phyloP scores from a whole-genome alignment of 352 stramenopile species.

The Phytopythium mirpurense region DNA sequence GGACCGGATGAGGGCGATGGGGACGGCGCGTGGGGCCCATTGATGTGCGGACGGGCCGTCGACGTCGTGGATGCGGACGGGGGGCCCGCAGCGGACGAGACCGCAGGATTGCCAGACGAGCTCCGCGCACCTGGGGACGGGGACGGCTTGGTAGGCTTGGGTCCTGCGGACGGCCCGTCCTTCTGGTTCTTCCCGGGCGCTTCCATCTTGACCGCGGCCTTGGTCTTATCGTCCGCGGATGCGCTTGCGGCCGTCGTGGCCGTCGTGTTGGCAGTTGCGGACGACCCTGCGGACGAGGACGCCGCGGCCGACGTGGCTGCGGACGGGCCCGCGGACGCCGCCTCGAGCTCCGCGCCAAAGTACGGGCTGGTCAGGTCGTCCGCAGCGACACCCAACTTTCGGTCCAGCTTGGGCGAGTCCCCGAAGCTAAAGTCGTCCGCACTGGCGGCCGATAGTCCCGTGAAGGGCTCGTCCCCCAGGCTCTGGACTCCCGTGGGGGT shows the following conservation, averaged over 20 bases:
- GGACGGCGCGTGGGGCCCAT: conserved; percentile 22
- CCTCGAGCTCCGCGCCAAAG: conserved; percentile 63
- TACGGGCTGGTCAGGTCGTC: conserved; percentile 51
- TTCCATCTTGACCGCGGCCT: conserved; percentile 24
- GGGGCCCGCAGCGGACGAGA: background rate
- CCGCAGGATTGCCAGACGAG: conserved; percentile 1
- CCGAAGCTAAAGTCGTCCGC: conserved; percentile 78
- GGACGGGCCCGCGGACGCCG: conserved; percentile 4
- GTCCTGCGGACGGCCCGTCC: conserved; percentile 1
- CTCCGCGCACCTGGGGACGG: background rate
- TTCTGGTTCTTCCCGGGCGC: conserved; percentile 20
- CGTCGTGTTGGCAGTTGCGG: conserved; percentile 5
- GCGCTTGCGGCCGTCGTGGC: conserved; percentile 13
- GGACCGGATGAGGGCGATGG: conserved; percentile 9
- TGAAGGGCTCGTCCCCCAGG: conserved; percentile 73
- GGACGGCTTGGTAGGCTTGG: conserved; percentile 6
- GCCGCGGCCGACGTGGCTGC: conserved; percentile 2
- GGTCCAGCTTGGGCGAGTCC: conserved; percentile 63
- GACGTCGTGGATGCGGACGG: conserved; percentile 36
- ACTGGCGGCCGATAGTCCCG: conserved; percentile 27
- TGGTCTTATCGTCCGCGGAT: conserved; percentile 17
- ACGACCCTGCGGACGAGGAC: background rate
- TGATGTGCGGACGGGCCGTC: conserved; percentile 66
- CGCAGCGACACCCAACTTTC: conserved; percentile 9
- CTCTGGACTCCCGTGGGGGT: conserved; percentile 82